Conservation (phyloP, 805 yeast genomes). For the Yarrowia osloensis region DNA sequence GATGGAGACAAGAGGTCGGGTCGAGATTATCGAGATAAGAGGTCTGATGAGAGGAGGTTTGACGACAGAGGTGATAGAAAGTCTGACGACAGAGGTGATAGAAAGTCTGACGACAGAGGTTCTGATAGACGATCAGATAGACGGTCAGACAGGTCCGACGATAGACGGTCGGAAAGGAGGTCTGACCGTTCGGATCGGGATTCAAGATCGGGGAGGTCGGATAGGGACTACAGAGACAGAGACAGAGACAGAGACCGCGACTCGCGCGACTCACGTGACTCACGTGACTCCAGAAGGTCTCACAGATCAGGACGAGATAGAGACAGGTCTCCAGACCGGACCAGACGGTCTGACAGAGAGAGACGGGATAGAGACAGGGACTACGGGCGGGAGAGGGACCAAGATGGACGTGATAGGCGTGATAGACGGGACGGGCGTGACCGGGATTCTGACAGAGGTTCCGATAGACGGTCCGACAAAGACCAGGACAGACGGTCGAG, state of each 20-base stretch:
- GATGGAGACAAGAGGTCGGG: not conserved
- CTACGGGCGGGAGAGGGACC: not conserved
- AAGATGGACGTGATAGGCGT: not conserved
- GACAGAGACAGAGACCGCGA: not conserved
- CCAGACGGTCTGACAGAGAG: not conserved
- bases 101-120: not conserved
- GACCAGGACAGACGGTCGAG: not conserved
- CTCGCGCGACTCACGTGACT: not conserved
- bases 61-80: slow-evolving; percentile 1
- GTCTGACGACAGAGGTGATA: slow-evolving; percentile 14
- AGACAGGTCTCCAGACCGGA: not conserved
- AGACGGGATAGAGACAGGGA: slow-evolving; percentile 1
- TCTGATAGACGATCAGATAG: too few relatives aligned
- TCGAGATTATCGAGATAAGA: not conserved
- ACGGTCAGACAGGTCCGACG: not conserved
- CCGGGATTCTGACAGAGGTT: not conserved
- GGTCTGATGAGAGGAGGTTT: not conserved
- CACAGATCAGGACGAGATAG: not conserved
- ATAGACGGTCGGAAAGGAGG: slow-evolving; percentile 16
- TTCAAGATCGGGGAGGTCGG: not conserved
- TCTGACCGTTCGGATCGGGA: not conserved
- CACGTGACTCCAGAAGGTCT: not conserved
- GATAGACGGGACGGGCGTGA: not conserved
- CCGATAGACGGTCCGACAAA: not conserved
- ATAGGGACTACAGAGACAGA: not conserved